Evolutionary conservation across 179 eudicot species (phyloP).

Genomic region (Beta macrorhiza): DNA sequence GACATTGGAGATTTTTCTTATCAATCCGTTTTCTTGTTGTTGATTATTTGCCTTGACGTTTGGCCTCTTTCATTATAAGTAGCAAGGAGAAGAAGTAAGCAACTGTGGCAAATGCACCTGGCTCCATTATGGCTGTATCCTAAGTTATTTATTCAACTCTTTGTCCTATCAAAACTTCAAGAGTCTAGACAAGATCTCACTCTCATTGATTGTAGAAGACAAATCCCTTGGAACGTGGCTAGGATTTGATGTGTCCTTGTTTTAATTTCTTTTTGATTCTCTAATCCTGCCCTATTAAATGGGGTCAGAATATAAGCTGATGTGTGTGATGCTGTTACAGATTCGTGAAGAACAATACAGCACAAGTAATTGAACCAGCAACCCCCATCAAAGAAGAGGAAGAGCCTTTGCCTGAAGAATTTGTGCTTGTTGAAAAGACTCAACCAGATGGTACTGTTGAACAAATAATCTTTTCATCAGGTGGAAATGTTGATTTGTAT

Average conservation of each 20-base stretch:
- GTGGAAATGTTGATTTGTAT: slow-evolving; percentile 83
- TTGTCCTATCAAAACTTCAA: background rate
- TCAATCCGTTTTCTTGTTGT: background rate
- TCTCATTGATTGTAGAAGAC: background rate
- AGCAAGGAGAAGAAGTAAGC: background rate
- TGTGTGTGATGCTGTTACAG: slow-evolving; percentile 36
- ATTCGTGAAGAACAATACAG: slow-evolving; percentile 58
- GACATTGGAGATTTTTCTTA: background rate
- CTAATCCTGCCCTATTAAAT: background rate
- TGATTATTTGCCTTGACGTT: background rate
- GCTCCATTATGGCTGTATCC: background rate
- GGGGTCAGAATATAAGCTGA: background rate
- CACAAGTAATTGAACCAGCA: slow-evolving; percentile 70
- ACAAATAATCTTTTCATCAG: slow-evolving; percentile 87
- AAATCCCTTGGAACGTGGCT: background rate
- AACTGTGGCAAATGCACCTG: background rate
- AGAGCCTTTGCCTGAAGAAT: slow-evolving; percentile 73
- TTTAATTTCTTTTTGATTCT: background rate
- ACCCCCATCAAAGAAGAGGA: slow-evolving; percentile 59
- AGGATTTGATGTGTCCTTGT: background rate
- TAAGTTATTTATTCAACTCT: background rate
- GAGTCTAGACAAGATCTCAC: background rate
- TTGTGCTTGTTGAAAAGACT: slow-evolving; percentile 72
- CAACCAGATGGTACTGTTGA: slow-evolving; percentile 71
- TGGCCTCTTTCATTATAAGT: background rate